Evolutionary conservation across 2,329 filamentous ascomycete genomes (phyloP).

Genomic region (Colletotrichum limetticola): DNA sequence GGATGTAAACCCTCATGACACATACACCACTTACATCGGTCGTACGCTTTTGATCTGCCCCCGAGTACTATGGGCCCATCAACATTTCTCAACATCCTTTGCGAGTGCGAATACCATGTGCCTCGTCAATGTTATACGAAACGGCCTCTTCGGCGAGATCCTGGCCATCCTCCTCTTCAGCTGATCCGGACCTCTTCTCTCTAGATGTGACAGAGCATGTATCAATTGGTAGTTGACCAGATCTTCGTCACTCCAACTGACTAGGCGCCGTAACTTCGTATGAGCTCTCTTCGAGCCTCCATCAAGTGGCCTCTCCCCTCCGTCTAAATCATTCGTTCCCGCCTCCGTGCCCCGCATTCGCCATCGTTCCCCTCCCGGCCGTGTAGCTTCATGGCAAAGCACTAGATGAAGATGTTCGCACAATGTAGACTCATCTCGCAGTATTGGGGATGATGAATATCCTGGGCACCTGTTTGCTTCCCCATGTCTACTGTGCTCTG

Average conservation of each 20-base stretch:
- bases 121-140: slow-evolving; percentile 69
- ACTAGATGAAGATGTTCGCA: slow-evolving; percentile 63
- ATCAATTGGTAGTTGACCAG: not conserved
- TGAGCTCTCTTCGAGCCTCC: slow-evolving; percentile 56
- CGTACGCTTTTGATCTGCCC: not conserved
- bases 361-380: slow-evolving; percentile 73
- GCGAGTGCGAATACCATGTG: slow-evolving; percentile 75
- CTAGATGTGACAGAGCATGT: not conserved
- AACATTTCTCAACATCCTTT: slow-evolving; percentile 66
- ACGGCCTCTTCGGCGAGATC: slow-evolving; percentile 65
- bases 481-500: slow-evolving; percentile 66
- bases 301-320: no score
- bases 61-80: slow-evolving; percentile 76
- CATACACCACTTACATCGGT: not conserved
- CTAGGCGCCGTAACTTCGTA: slow-evolving; percentile 75
- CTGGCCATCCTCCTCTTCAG: slow-evolving; percentile 69
- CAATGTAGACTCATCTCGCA: slow-evolving; percentile 69
- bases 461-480: slow-evolving; percentile 73
- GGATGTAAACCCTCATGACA: slow-evolving; percentile 52
- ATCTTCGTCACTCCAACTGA: slow-evolving; percentile 52
- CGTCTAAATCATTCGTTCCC: slow-evolving; percentile 70
- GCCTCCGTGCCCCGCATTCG: slow-evolving; percentile 74
- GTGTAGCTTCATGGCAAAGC: slow-evolving; percentile 70
- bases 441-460: slow-evolving; percentile 72
- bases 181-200: slow-evolving; percentile 43